phyloP scores from a whole-genome alignment of 305 asterid genomes.

The Rubia peregrina region DNA sequence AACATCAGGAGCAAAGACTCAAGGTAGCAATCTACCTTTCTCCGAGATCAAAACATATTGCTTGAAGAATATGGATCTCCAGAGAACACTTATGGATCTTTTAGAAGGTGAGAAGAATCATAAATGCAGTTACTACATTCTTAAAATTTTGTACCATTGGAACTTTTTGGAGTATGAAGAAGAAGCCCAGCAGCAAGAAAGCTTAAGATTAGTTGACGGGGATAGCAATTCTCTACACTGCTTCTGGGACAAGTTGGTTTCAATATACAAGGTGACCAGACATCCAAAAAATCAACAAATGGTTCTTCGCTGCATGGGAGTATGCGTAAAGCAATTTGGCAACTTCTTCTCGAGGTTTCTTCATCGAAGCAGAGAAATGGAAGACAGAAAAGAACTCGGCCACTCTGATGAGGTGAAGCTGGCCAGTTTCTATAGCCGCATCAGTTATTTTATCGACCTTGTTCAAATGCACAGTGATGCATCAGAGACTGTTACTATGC shows the following conservation, averaged over 20 bases:
- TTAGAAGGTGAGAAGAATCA: slow-evolving; percentile 68
- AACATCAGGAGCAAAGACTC: slow-evolving; percentile 31
- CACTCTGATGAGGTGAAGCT: slow-evolving; percentile 27
- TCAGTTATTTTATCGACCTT: slow-evolving; percentile 56
- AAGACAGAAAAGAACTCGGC: slow-evolving; percentile 21
- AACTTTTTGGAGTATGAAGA: slow-evolving; percentile 43
- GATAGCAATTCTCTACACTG: slow-evolving; percentile 42
- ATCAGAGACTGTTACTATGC: slow-evolving; percentile 67
- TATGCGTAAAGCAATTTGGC: slow-evolving; percentile 57
- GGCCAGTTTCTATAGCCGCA: slow-evolving; percentile 36
- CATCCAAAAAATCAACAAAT: slow-evolving; percentile 66
- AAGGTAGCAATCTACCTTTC: slow-evolving; percentile 25
- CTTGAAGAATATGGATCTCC: slow-evolving; percentile 50
- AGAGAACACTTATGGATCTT: slow-evolving; percentile 46
- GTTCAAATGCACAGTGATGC: slow-evolving; percentile 56
- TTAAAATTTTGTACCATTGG: slow-evolving; percentile 76
- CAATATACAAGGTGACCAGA: slow-evolving; percentile 57
- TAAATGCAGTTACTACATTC: slow-evolving; percentile 63
- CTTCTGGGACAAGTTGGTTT: slow-evolving; percentile 73
- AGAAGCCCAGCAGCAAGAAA: slow-evolving; percentile 22
- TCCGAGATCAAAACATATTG: slow-evolving; percentile 38
- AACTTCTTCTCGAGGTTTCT: slow-evolving; percentile 34
- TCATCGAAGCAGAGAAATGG: slow-evolving; percentile 26
- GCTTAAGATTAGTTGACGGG: slow-evolving; percentile 47
- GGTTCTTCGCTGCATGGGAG: slow-evolving; percentile 83